phyloP scores from a whole-genome alignment of 2,329 filamentous ascomycete genomes.

The Verticillium klebahnii region DNA sequence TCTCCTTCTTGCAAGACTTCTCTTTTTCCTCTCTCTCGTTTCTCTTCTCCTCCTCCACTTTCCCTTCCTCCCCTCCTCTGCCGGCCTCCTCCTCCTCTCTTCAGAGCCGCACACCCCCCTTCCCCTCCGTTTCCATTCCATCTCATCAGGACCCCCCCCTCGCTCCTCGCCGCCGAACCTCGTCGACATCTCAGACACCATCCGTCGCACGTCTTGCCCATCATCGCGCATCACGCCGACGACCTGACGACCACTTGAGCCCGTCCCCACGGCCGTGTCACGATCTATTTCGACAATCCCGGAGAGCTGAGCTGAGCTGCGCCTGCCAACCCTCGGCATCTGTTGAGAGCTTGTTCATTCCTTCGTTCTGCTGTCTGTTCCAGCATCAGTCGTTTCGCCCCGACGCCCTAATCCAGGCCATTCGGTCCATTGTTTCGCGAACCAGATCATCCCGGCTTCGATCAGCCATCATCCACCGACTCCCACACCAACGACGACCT shows the following conservation, averaged over 20 bases:
- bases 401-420: constrained; percentile 32
- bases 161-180: constrained; percentile 3
- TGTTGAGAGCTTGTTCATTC: constrained; percentile 17
- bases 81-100: constrained; percentile 16
- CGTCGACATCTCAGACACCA: constrained; percentile 20
- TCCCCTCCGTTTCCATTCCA: constrained; percentile 21
- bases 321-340: not conserved
- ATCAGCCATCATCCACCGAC: constrained; percentile 25
- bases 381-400: constrained; percentile 31
- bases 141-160: constrained; percentile 18
- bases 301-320: constrained; percentile 3
- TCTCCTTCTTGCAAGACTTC: constrained; percentile 34
- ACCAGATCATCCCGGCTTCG: constrained; percentile 20
- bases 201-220: constrained; percentile 19
- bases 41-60: constrained; percentile 20
- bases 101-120: constrained; percentile 14
- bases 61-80: constrained; percentile 20
- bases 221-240: constrained; percentile 17
- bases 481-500: constrained; percentile 34
- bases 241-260: constrained; percentile 15
- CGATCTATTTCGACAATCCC: not conserved
- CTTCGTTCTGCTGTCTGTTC: constrained; percentile 8
- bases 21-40: constrained; percentile 31
- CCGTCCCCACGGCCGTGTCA: not conserved
- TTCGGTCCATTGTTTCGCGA: constrained; percentile 29